Conservation (phyloP, 2,329 filamentous ascomycete species). For the Aspergillus chevalieri region DNA sequence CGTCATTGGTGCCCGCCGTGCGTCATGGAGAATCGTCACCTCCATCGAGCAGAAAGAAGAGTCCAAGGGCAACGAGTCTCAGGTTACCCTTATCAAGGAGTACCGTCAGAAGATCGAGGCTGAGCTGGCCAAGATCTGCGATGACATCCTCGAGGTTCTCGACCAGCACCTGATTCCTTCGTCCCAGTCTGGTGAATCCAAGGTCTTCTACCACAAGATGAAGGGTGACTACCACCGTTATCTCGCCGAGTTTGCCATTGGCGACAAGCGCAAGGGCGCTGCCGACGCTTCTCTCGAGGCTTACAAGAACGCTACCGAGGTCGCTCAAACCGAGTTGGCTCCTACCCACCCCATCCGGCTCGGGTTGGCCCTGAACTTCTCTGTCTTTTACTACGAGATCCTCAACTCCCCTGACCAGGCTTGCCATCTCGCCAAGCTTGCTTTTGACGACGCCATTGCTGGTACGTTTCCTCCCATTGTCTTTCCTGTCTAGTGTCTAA, state of each 20-base stretch:
- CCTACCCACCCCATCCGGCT: conserved; percentile 91
- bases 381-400: conserved; percentile 99
- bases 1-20: conserved; percentile 92
- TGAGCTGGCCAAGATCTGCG: conserved; percentile 95
- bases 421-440: conserved; percentile 94
- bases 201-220: conserved; percentile 99
- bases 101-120: conserved; percentile 98
- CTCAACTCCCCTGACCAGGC: conserved; percentile 97
- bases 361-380: conserved; percentile 90
- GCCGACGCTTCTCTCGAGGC: conserved; percentile 93
- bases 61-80: conserved; percentile 91
- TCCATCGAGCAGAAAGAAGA: conserved; percentile 99
- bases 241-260: conserved; percentile 91
- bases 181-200: conserved; percentile 91
- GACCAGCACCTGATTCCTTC: conserved; percentile 91
- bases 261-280: conserved; percentile 90
- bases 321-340: conserved; percentile 80
- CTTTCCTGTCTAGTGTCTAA: not conserved
- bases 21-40: conserved; percentile 96
- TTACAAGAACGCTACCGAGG: conserved; percentile 91
- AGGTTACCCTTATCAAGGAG: conserved; percentile 89
- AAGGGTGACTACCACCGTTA: conserved; percentile 99
- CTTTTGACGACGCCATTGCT: conserved; percentile 94
- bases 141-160: conserved; percentile 91
- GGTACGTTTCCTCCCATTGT: conserved; percentile 44